Base-by-base conservation (phyloP, 164 flowering plant genomes). In the Macadamia integrifolia region DNA sequence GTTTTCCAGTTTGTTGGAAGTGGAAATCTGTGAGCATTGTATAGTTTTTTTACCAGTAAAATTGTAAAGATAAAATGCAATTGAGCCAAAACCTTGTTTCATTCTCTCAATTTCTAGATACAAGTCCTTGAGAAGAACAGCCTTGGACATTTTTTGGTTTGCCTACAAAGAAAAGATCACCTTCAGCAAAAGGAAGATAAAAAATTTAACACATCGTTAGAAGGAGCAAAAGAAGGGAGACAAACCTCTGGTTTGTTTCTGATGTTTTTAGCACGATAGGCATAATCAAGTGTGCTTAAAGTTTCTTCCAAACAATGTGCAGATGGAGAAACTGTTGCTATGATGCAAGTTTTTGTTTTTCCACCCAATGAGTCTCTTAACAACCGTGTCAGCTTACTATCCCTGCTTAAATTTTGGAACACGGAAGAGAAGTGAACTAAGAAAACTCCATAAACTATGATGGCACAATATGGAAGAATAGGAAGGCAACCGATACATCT, bases 231-330 rank as follows among this genome's bases (percentile, higher is more conserved):
- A 58, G 74, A 57, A 65, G 14, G 63, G 60, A 9, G 40, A 35
- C 40, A 15, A 63, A 89, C 96, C 93, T 90, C 96, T 40, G 96
- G 96, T 73, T 84, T 90, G 69, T 90, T 90, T 73, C 79, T 88
- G 17, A 90, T 90, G 71, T 81, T 85, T 75, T 88, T 90, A 58
- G 96, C 96, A 66, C 96, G 90, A 63, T 67, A 70, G 7, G 96
- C 96, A 74, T 87, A 88, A 75, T 90, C 93, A 28, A 90, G 83
- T 6, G 96, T 90, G 77, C 93, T 87, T 67, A 90, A 70, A 28
- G 96, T 90, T 80, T 90, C 96, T 59, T 90, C 96, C 72, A 88
- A 58, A 64, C 83, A 86, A 71, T 81, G 73, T 66, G 75, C 80
- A 74, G 96, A 78, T 43, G 89, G 93, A 74, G 96, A 88, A 50